These are phyloP conservation scores for Nepenthes mirabilis DNA, from an alignment of 148 eudicot genomes.

Conservation along the genomic window DNA sequence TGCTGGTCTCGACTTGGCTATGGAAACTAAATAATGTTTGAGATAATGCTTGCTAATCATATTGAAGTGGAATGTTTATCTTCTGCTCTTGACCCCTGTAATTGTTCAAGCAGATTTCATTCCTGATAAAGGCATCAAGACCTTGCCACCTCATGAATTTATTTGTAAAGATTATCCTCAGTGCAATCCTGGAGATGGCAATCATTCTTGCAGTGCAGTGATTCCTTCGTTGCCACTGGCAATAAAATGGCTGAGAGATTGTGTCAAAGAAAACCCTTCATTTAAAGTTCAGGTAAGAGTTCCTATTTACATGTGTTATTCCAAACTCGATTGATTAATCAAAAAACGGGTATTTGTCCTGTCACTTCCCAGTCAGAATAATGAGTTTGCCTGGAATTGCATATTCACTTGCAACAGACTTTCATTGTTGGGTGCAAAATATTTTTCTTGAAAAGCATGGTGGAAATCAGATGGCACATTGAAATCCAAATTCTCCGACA, in stretches of 20 bases:
- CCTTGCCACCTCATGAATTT: slow-evolving; percentile 26
- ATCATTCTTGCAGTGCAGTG: slow-evolving; percentile 46
- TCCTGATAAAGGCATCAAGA: slow-evolving; percentile 2
- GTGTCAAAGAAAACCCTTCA: slow-evolving; percentile 51
- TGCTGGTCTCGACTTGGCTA: neutral
- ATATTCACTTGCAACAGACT: too few species aligned
- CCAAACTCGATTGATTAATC: neutral
- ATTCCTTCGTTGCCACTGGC: slow-evolving; percentile 60
- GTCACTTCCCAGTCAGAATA: neutral
- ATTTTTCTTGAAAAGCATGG: too few species aligned
- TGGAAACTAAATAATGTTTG: neutral
- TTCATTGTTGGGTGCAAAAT: too few species aligned
- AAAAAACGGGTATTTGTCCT: neutral
- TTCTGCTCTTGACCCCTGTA: neutral
- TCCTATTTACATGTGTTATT: neutral
- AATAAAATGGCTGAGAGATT: slow-evolving; percentile 61
- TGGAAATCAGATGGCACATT: too few species aligned
- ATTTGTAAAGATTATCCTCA: slow-evolving; percentile 16
- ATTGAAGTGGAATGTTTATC: neutral
- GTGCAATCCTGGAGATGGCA: slow-evolving; percentile 18
- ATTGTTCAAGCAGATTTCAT: neutral
- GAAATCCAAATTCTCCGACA: too few species aligned
- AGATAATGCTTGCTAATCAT: neutral
- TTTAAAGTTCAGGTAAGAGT: slow-evolving; percentile 51
- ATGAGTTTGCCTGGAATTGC: too few species aligned